These are phyloP conservation scores for Protomyces macrosporus DNA, from an alignment of 1,139 yeast species.

Conservation along the genomic window DNA sequence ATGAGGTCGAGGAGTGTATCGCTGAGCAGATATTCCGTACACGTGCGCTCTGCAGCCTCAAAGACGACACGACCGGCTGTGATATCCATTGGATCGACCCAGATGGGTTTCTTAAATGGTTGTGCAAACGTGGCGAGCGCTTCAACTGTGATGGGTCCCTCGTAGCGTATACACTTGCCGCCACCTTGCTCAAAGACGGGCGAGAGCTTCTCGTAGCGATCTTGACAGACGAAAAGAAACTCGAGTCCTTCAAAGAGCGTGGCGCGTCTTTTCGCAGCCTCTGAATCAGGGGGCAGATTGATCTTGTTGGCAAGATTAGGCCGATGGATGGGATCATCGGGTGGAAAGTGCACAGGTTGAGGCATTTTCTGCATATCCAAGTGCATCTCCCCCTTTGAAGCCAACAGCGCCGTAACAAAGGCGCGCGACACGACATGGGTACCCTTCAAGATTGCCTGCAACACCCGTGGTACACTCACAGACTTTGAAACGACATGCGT, in stretches of 20 bases:
- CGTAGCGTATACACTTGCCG: conserved; percentile 10
- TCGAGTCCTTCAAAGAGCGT: conserved; percentile 3
- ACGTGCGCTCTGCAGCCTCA: neutral
- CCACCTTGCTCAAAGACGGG: conserved; percentile 9
- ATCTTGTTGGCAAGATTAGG: no score
- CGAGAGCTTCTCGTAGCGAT: conserved; percentile 6
- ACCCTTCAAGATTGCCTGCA: conserved; percentile 17
- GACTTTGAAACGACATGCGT: conserved; percentile 21
- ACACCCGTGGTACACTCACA: conserved; percentile 14
- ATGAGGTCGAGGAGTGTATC: conserved; percentile 5
- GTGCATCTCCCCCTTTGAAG: neutral
- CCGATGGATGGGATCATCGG: neutral
- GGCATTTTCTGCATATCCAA: conserved; percentile 10
- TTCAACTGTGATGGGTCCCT: neutral
- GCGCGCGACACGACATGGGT: conserved; percentile 7
- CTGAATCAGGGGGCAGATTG: neutral
- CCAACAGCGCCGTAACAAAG: conserved; percentile 7
- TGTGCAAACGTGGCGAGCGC: conserved; percentile 5
- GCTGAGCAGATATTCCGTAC: neutral
- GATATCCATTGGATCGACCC: conserved; percentile 17
- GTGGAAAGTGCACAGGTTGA: conserved; percentile 5
- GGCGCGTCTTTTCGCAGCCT: neutral
- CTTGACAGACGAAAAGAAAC: conserved; percentile 10
- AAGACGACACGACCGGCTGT: neutral
- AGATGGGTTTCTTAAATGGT: conserved; percentile 1